Percentiles rank a stretch among this genome's conserved stretches.
Conservation (phyloP, 2,329 filamentous ascomycete species). For the Colletotrichum sp. region DNA sequence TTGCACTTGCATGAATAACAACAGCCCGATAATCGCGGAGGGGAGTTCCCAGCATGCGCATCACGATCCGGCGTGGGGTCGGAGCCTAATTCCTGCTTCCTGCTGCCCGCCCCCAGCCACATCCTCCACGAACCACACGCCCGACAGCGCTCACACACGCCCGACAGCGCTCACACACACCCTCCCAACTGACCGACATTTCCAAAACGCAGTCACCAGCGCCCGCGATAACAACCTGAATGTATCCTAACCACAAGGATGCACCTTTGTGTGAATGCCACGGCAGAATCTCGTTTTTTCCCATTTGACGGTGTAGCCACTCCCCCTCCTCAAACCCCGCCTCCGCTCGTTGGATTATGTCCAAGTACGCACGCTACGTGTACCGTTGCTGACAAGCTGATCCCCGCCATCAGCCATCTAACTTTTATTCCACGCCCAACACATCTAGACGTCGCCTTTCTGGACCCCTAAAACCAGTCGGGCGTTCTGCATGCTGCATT, state of each 20-base stretch:
- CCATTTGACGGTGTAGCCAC: neutral
- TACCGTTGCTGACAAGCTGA: conserved; percentile 1
- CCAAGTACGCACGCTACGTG: neutral
- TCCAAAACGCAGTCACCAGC: neutral
- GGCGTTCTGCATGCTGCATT: neutral
- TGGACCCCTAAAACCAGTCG: neutral
- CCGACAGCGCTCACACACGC: neutral
- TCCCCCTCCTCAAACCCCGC: neutral
- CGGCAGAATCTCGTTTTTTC: neutral
- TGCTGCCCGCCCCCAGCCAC: conserved; percentile 8
- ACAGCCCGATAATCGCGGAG: neutral
- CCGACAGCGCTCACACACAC: neutral
- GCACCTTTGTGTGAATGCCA: neutral
- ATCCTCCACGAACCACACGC: conserved; percentile 7
- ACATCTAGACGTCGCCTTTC: neutral
- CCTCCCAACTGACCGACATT: conserved; percentile 3
- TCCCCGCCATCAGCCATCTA: neutral
- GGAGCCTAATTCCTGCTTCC: conserved; percentile 20
- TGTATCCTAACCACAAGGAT: neutral
- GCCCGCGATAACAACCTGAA: neutral
- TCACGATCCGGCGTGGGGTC: neutral
- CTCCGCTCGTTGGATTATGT: neutral
- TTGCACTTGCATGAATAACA: neutral
- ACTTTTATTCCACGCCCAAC: neutral
- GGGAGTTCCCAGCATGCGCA: neutral